Evolutionary conservation across 2,329 filamentous ascomycete species (phyloP).

Genomic region (Raffaelea albimanens): DNA sequence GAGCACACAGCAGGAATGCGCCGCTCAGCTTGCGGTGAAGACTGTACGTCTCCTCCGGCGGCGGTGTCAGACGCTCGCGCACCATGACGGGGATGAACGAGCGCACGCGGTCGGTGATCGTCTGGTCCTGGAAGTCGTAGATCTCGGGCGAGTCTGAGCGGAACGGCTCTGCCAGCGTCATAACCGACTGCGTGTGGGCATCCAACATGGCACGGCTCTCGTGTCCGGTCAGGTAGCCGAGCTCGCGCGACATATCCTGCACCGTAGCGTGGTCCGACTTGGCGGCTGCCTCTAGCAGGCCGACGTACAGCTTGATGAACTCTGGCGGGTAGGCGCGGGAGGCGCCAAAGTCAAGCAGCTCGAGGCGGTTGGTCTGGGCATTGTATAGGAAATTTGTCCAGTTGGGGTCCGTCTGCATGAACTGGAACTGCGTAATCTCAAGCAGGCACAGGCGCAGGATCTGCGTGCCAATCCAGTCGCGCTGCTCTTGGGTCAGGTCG

Average conservation of each 20-base stretch:
- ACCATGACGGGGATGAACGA: slow-evolving; percentile 89
- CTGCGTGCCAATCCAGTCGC: slow-evolving; percentile 93
- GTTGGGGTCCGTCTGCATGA: slow-evolving; percentile 99
- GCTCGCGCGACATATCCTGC: slow-evolving; percentile 57
- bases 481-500: slow-evolving; percentile 69
- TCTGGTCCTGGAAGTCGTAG: slow-evolving; percentile 91
- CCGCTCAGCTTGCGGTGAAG: slow-evolving; percentile 92
- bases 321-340: slow-evolving; percentile 72
- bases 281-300: slow-evolving; percentile 71
- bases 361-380: slow-evolving; percentile 57
- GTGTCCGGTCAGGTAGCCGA: slow-evolving; percentile 87
- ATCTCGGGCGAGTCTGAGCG: slow-evolving; percentile 63
- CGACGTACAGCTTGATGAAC: slow-evolving; percentile 74
- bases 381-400: slow-evolving; percentile 99
- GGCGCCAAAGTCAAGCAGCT: slow-evolving; percentile 92
- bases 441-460: slow-evolving; percentile 84
- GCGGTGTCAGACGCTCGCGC: slow-evolving; percentile 75
- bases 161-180: slow-evolving; percentile 91
- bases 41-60: slow-evolving; percentile 95
- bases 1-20: slow-evolving; percentile 85
- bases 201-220: slow-evolving; percentile 82
- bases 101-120: slow-evolving; percentile 89
- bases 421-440: slow-evolving; percentile 88
- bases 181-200: slow-evolving; percentile 78
- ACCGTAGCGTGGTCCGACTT: slow-evolving; percentile 56